These are phyloP conservation scores for Byssothecium circinans DNA, from an alignment of 2,329 filamentous ascomycete genomes.

Conservation along the genomic window DNA sequence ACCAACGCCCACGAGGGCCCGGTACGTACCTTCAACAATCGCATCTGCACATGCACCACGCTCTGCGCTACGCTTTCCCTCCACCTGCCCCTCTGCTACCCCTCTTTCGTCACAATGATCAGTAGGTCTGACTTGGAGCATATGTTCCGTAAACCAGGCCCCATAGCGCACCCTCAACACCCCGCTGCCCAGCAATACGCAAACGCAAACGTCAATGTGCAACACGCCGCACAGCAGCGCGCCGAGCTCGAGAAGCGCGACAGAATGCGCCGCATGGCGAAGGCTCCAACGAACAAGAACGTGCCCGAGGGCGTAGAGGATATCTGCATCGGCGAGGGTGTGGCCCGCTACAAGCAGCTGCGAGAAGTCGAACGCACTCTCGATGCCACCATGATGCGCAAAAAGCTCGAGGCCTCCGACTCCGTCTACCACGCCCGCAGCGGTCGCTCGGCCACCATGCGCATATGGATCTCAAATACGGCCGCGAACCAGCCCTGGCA, in stretches of 20 bases:
- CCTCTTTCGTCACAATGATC: slow-evolving; percentile 42
- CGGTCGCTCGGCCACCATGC: slow-evolving; percentile 81
- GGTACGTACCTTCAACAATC: slow-evolving; percentile 39
- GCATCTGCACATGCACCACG: slow-evolving; percentile 14
- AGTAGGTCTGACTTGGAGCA: slow-evolving; percentile 51
- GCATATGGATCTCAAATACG: slow-evolving; percentile 94
- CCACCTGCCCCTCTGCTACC: background rate
- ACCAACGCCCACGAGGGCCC: slow-evolving; percentile 46
- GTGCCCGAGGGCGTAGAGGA: slow-evolving; percentile 85
- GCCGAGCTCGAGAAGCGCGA: slow-evolving; percentile 59
- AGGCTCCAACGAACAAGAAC: slow-evolving; percentile 92
- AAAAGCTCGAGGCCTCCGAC: slow-evolving; percentile 87
- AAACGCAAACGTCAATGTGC: slow-evolving; percentile 30
- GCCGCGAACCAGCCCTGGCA: slow-evolving; percentile 96
- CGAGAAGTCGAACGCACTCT: slow-evolving; percentile 84
- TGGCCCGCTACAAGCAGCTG: slow-evolving; percentile 78
- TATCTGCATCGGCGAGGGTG: slow-evolving; percentile 78
- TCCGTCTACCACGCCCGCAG: slow-evolving; percentile 71
- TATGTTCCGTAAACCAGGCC: slow-evolving; percentile 51
- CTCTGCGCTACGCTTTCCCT: slow-evolving; percentile 17
- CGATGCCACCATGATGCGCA: slow-evolving; percentile 91
- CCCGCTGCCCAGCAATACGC: slow-evolving; percentile 52
- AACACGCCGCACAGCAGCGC: slow-evolving; percentile 48
- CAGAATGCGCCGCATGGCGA: slow-evolving; percentile 75
- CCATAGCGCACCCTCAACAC: slow-evolving; percentile 52